phyloP scores from a whole-genome alignment of 140 eudicot species.

The Cichorium intybus region DNA sequence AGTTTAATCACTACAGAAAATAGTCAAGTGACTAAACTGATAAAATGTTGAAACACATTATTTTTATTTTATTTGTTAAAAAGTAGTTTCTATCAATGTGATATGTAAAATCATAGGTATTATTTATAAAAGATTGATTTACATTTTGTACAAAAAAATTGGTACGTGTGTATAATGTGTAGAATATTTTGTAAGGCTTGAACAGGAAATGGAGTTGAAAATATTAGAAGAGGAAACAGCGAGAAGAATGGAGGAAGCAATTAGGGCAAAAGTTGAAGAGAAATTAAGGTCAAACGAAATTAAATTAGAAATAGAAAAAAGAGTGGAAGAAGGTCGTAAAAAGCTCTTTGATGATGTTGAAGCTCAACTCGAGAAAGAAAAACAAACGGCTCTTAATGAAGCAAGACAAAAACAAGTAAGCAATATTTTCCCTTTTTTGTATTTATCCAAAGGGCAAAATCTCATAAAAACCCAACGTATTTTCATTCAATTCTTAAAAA shows the following conservation, averaged over 20 bases:
- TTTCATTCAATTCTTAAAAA: too few relatives aligned
- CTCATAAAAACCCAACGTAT: too few relatives aligned
- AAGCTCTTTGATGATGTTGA: conserved; percentile 76
- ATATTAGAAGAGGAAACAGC: conserved; percentile 92
- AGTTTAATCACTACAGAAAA: too few relatives aligned
- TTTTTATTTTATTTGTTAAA: too few relatives aligned
- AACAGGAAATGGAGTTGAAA: conserved; percentile 73
- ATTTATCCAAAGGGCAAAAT: too few relatives aligned
- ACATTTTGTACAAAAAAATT: not conserved
- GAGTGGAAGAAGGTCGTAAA: conserved; percentile 70
- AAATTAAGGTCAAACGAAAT: conserved; percentile 73
- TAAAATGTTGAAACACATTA: too few relatives aligned
- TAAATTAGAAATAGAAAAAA: conserved; percentile 59
- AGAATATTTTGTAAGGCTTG: conserved; percentile 43
- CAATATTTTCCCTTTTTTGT: not conserved
- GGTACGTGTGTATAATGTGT: not conserved
- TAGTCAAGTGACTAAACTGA: too few relatives aligned
- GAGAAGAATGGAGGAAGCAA: conserved; percentile 90
- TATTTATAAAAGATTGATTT: not conserved
- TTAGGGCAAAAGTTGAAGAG: conserved; percentile 79
- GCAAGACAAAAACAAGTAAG: conserved; percentile 87
- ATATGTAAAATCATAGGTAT: not conserved
- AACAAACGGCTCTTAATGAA: conserved; percentile 86
- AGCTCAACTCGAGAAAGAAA: conserved; percentile 77
- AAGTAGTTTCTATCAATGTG: not conserved